These are phyloP conservation scores for Candida silvicultrix DNA, from an alignment of 805 yeast genomes.

Conservation along the genomic window DNA sequence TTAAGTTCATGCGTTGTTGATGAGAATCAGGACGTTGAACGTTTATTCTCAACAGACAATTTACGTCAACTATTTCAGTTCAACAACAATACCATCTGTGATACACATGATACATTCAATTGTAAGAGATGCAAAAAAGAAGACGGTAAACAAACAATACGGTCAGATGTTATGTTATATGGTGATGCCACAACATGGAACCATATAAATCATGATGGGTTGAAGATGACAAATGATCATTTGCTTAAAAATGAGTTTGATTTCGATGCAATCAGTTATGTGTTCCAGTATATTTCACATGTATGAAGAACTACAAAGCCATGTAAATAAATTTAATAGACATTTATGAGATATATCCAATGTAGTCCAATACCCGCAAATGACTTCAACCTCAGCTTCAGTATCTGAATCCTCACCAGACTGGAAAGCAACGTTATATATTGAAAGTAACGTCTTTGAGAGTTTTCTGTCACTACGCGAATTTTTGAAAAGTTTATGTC, in stretches of 20 bases:
- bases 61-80: constrained; percentile 70
- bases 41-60: constrained; percentile 80
- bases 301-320: too few species aligned
- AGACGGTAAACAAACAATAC: constrained; percentile 51
- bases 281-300: constrained; percentile 92
- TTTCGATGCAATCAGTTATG: constrained; percentile 69
- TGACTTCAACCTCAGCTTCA: too few species aligned
- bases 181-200: constrained; percentile 99
- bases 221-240: constrained; percentile 67
- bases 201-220: constrained; percentile 62
- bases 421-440: too few species aligned
- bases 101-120: constrained; percentile 87
- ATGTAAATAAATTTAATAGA: too few species aligned
- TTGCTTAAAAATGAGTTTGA: constrained; percentile 68
- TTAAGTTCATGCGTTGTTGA: constrained; percentile 95
- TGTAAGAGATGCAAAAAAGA: constrained; percentile 67
- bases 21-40: constrained; percentile 90
- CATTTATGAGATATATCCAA: neutral
- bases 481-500: neutral
- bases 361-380: too few species aligned
- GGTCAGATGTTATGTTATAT: constrained; percentile 83
- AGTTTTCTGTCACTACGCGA: neutral
- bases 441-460: too few species aligned
- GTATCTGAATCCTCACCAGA: too few species aligned
- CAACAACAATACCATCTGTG: constrained; percentile 63